Evolutionary conservation across 768 basidiomycete genomes (phyloP), one percentile per base, ranked within the genome.

Genomic region (Rhodocollybia butyracea): DNA sequence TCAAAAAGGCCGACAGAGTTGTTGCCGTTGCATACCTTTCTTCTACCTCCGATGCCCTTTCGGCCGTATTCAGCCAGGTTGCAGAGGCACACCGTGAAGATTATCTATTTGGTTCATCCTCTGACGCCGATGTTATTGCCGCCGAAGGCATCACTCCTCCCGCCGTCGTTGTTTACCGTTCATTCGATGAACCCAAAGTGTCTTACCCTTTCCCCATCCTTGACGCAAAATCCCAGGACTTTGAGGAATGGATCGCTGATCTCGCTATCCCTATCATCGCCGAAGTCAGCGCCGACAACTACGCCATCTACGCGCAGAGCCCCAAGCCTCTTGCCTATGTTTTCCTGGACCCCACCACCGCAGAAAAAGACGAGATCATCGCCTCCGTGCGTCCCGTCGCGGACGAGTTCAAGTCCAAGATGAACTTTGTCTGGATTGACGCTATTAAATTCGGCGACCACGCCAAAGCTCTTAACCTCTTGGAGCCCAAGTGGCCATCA

Each of bases 351-450:
- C 88, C 95, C 29, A 70, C 80, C 41, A 78, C 82, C 57, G 81
- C 84, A 60, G 76, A 78, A 57, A 85, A 82, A 61, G 80, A 90
- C 13, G 75, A 76, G 29, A 70, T 86, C 46, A 81, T 96, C 59
- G 84, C 84, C 24, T 70, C 77, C 38, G 67, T 98, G 61, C 84
- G 78, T 62, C 86, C 92, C 8, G 70, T 96, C 51, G 97, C 97
- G 6, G 75, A 84, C 51, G 83, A 86, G 66, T 84, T 83, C 78
- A 93, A 91, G 73, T 81, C 85, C 63, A 86, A 91, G 73, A 66
- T 98, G 68, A 97, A 97, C 85, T 97, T 98, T 70, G 96, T 98
- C 58, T 96, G 88, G 86, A 98, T 99, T 63, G 97, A 99, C 70
- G 94, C 93, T 22, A 74, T 88, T 74, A 94, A 94, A 70, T 99